Evolutionary conservation across 2,329 filamentous ascomycete species (phyloP).

Genomic region (Aspergillus sp.): DNA sequence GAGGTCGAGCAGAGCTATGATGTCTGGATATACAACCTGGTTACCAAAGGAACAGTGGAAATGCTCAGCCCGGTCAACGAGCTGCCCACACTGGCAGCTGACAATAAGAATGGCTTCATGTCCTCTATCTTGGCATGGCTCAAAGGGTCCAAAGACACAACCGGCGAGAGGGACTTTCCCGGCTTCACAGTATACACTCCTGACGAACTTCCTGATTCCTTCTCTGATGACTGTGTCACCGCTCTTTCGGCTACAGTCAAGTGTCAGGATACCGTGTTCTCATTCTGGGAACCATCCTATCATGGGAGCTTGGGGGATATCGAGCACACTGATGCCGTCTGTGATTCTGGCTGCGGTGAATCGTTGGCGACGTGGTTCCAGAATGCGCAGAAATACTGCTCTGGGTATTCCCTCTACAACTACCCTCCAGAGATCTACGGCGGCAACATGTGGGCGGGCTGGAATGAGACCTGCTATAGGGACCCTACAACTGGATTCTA

Average conservation of each 20-base stretch:
- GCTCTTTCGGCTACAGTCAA: background rate
- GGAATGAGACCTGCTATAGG: constrained; percentile 8
- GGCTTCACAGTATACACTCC: constrained; percentile 14
- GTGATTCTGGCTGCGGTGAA: constrained; percentile 16
- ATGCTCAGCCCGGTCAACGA: no score
- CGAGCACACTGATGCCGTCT: constrained; percentile 19
- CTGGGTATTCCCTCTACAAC: constrained; percentile 1
- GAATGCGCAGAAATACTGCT: constrained; percentile 11
- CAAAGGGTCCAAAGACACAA: background rate
- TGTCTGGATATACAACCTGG: no score
- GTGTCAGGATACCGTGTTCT: background rate
- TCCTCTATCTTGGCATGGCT: no score
- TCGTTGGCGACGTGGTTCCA: constrained; percentile 17
- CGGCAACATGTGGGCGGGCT: constrained; percentile 3
- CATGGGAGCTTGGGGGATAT: background rate
- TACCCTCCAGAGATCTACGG: background rate
- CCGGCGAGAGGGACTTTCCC: constrained; percentile 17
- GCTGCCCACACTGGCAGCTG: no score
- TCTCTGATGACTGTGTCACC: background rate
- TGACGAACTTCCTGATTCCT: background rate
- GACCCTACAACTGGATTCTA: constrained; percentile 1
- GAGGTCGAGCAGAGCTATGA: no score
- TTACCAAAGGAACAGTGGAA: no score
- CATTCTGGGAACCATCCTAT: background rate
- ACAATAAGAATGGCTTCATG: no score